These are phyloP conservation scores for Cordyceps cicadae DNA, from an alignment of 2,329 filamentous ascomycete species.

Conservation along the genomic window DNA sequence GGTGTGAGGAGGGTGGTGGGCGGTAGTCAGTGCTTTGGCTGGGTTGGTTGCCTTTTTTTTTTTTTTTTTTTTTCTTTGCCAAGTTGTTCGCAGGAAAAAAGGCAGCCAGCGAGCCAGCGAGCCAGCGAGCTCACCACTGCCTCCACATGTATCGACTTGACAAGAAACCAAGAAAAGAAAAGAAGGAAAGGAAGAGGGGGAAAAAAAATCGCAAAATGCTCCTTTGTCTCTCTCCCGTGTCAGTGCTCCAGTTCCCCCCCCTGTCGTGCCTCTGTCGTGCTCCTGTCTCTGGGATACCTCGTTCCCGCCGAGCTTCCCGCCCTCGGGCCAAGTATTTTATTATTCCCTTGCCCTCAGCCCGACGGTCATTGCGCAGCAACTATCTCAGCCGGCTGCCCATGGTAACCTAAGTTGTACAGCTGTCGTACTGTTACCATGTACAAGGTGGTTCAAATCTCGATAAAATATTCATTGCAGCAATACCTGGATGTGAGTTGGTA, in stretches of 20 bases:
- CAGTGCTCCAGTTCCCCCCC: too few relatives aligned
- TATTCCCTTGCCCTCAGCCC: background rate
- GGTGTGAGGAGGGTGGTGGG: background rate
- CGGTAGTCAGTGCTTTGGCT: background rate
- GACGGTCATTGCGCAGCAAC: background rate
- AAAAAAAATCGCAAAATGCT: background rate
- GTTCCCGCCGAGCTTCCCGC: background rate
- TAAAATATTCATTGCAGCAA: too few relatives aligned
- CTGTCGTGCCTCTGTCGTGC: background rate
- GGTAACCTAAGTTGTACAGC: background rate
- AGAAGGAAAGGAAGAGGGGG: too few relatives aligned
- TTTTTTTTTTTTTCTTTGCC: background rate
- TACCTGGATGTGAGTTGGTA: too few relatives aligned
- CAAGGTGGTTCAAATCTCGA: too few relatives aligned
- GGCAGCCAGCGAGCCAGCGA: too few relatives aligned
- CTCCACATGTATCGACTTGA: background rate
- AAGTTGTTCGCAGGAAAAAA: too few relatives aligned
- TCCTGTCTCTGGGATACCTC: background rate
- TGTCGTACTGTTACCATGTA: background rate
- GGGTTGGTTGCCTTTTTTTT: background rate
- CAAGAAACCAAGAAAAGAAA: background rate
- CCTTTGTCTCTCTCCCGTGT: background rate
- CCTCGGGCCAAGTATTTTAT: background rate
- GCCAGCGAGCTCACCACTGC: too few relatives aligned
- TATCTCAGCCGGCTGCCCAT: background rate